Evolutionary conservation across 306 rosid genomes (phyloP).

Genomic region (Cucurbita ficifolia): DNA sequence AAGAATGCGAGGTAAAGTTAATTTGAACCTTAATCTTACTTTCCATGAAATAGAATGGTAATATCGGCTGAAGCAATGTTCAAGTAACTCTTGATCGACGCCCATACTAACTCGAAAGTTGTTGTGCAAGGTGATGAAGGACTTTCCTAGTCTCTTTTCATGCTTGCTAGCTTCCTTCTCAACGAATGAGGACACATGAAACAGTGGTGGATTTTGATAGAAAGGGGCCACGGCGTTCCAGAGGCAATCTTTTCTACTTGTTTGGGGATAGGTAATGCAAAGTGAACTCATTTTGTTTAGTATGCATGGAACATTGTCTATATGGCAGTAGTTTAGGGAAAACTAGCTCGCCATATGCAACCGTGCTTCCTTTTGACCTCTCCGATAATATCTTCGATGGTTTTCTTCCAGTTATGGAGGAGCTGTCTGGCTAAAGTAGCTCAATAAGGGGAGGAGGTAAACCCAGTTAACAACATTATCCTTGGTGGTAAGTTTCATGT

Average conservation of each 20-base stretch:
- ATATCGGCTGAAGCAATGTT: neutral
- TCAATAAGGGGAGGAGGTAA: neutral
- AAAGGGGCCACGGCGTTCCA: neutral
- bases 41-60: neutral
- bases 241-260: neutral
- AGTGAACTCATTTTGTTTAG: neutral
- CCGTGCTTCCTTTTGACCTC: neutral
- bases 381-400: neutral
- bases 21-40: neutral
- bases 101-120: neutral
- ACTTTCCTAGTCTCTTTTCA: neutral
- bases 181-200: neutral
- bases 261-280: neutral
- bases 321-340: neutral
- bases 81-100: neutral
- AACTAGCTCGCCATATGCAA: neutral
- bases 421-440: neutral
- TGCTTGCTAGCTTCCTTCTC: neutral
- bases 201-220: neutral
- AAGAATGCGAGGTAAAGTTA: neutral
- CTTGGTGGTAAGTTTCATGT: neutral
- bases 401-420: neutral
- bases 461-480: neutral
- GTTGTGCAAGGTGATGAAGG: neutral
- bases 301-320: neutral